phyloP scores from a whole-genome alignment of 495 filamentous ascomycete genomes.

The Aspergillus taichungensis region DNA sequence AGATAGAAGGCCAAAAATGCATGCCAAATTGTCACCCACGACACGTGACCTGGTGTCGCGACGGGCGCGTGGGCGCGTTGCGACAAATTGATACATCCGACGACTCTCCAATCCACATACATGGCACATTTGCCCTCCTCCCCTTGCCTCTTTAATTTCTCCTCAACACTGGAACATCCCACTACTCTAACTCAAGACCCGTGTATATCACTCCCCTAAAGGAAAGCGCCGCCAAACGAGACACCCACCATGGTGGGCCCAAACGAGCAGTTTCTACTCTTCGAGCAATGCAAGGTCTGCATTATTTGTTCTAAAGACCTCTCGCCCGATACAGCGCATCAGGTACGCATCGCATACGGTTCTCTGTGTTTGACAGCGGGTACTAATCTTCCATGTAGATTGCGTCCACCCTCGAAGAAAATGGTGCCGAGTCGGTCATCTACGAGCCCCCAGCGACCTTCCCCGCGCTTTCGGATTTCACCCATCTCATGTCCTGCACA shows the following conservation, averaged over 20 bases:
- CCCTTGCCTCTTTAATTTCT: neutral
- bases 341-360: slow-evolving; percentile 19
- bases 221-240: neutral
- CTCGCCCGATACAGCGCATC: slow-evolving; percentile 31
- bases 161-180: too few species aligned
- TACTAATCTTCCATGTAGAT: slow-evolving; percentile 16
- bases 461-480: slow-evolving; percentile 51
- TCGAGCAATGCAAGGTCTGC: slow-evolving; percentile 34
- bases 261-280: slow-evolving; percentile 27
- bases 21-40: too few species aligned
- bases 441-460: slow-evolving; percentile 34
- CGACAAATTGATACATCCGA: slow-evolving; percentile 4
- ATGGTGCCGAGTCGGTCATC: slow-evolving; percentile 45
- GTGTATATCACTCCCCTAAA: too few species aligned
- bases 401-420: slow-evolving; percentile 31
- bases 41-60: slow-evolving; percentile 18
- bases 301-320: slow-evolving; percentile 42
- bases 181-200: too few species aligned
- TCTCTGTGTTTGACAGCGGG: neutral
- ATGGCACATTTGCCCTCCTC: neutral
- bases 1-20: too few species aligned
- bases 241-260: slow-evolving; percentile 21
- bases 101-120: neutral
- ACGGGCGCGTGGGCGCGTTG: slow-evolving; percentile 15
- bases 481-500: slow-evolving; percentile 76